phyloP scores from a whole-genome alignment of 139 green algal genomes.

The Tetraselmis striata region DNA sequence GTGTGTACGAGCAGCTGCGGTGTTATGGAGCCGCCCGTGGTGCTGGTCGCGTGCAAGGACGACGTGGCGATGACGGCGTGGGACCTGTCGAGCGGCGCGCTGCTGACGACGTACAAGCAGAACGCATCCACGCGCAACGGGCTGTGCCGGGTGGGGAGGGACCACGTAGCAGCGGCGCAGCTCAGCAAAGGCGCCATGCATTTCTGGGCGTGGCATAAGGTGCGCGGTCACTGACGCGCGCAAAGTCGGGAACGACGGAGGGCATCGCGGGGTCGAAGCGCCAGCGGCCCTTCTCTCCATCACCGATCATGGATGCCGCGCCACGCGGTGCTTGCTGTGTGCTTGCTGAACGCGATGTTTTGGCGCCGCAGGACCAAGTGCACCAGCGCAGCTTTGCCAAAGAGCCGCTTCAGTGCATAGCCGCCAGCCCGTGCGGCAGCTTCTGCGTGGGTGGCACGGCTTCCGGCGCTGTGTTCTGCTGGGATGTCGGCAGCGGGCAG shows the following conservation, averaged over 20 bases:
- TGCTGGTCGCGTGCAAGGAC: conserved; percentile 38
- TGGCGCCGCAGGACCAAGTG: conserved; percentile 51
- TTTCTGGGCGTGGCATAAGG: conserved; percentile 76
- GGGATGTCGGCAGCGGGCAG: conserved; percentile 61
- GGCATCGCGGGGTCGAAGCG: neutral
- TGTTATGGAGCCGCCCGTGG: conserved; percentile 36
- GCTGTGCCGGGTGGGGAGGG: conserved; percentile 46
- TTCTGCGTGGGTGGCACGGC: conserved; percentile 51
- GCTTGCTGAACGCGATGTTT: conserved; percentile 1
- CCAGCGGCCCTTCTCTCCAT: neutral
- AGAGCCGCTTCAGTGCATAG: conserved; percentile 51
- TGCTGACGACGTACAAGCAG: conserved; percentile 54
- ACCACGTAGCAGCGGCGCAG: conserved; percentile 66
- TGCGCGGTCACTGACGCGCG: conserved; percentile 14
- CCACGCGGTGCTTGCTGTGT: neutral
- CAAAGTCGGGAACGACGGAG: neutral
- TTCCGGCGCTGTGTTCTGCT: conserved; percentile 66
- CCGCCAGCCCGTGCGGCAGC: conserved; percentile 41
- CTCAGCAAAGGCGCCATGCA: conserved; percentile 51
- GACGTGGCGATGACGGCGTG: conserved; percentile 39
- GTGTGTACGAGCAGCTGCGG: too few species aligned
- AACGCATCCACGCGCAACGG: conserved; percentile 37
- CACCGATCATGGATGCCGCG: too few species aligned
- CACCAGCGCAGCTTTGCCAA: conserved; percentile 58
- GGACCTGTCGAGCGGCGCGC: conserved; percentile 58